Evolutionary conservation across 2,329 filamentous ascomycete species (phyloP), one percentile per base, ranked within the genome.

Genomic region (Diaporthe citri): DNA sequence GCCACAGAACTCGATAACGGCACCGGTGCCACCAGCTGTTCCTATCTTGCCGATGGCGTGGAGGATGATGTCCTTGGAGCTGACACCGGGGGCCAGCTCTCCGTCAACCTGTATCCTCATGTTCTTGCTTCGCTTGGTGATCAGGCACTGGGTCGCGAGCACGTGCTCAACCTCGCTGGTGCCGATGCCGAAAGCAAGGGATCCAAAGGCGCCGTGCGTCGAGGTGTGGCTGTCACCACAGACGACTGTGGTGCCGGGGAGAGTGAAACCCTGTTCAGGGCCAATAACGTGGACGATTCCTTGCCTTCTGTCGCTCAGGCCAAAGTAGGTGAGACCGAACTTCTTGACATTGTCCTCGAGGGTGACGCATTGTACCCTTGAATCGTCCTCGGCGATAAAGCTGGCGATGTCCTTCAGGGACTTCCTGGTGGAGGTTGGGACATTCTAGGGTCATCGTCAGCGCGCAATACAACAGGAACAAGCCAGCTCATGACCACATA

Each of bases 141-240:
- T 95, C 78, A 99, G 88, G 76, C 95, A 98, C 85, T 98, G 97
- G 20, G 97, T 98, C 71, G 97, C 97, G 74, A 99, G 90, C 77
- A 99, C 97, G 86, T 99, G 96, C 90, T 99, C 97, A 79, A 98
- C 97, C 87, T 99, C 97, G 83, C 95, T 97, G 77, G 97, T 99
- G 80, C 97, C 97, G 82, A 99, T 99, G 84, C 97, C 97, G 82
- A 98, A 98, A 55, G 97, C 97, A 77, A 98, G 91, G 79, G 96
- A 91, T 79, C 97, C 97, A 80, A 98, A 99, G 71, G 97, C 97
- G 81, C 97, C 97, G 86, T 99, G 97, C 77, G 97, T 99, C 36
- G 96, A 98, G 62, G 97, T 99, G 84, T 99, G 97, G 82, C 94
- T 97, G 89, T 99, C 97, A 84, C 97, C 97, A 82, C 97, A 98